Conservation (phyloP, 225 moss, liverwort and hornwort species). For the Neckera pumila region DNA sequence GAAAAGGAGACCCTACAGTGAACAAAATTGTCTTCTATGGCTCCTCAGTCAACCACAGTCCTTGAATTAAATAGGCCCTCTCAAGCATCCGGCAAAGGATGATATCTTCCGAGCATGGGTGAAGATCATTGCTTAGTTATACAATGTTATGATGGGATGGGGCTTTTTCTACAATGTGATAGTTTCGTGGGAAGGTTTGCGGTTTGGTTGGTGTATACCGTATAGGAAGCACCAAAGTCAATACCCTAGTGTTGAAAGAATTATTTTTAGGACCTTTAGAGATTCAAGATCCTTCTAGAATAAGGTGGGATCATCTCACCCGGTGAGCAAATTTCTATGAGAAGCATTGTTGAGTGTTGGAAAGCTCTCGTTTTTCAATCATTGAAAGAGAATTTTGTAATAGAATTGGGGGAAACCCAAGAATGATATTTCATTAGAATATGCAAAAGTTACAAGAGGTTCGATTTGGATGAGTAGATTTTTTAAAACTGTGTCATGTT, state of each 20-base stretch:
- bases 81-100: accelerated
- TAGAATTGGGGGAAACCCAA: background rate
- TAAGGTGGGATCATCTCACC: background rate
- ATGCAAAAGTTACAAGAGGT: background rate
- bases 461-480: background rate
- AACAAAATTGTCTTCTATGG: background rate
- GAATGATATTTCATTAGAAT: background rate
- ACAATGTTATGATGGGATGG: background rate
- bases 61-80: background rate
- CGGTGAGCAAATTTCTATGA: background rate
- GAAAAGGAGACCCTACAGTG: background rate
- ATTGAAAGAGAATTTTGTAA: accelerated
- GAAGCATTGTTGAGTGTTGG: accelerated
- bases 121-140: accelerated
- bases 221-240: too few relatives aligned
- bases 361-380: background rate
- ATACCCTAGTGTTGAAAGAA: background rate
- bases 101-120: accelerated
- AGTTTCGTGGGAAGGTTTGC: accelerated
- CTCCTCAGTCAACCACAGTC: background rate
- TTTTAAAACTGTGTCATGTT: accelerated
- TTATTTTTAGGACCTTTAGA: too few relatives aligned
- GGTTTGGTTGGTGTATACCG: accelerated
- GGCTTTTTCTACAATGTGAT: too few relatives aligned
- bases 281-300: too few relatives aligned